Base-by-base conservation (phyloP, 1,284 basidiomycete species). In the Trametes sp. region DNA sequence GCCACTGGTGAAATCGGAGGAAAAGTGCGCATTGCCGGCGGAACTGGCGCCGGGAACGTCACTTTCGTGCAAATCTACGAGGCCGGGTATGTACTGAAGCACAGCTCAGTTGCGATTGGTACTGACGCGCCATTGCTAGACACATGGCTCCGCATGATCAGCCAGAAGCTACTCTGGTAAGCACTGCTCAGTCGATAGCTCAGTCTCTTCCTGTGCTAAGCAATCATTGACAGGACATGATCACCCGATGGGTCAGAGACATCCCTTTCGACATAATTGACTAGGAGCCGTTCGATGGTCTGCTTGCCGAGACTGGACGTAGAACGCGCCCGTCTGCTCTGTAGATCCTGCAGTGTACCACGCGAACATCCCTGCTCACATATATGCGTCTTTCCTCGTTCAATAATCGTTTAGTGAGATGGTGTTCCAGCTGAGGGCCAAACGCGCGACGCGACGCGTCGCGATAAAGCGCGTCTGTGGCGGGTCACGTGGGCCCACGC, bases 121-220 rank as follows among this genome's bases (percentile, higher is more conserved):
- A 44, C 29, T 24, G 46, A 31, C 21, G 70, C 66, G 70, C 38
- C 70, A 62, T 42, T 26, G n/a, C 5, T 65, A 92, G 92, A 33
- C 92, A 94, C 73, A 93, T 94, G 92, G 92, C 92, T 14, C 93
- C 93, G 5, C 88, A 84, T 70, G 92, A 96, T 76, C 92, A 95
- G 72, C 89, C 93, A 0, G 89, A 89, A 69, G 92, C 86, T 46
- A 87, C 93, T 55, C 77, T 84, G 66, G 77, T 78, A 57, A 54
- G 75, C 66, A 38, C 56, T 48, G 33, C 31, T 33, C 26, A 28
- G 49, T 48, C n/a, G n/a, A 19, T 38, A 16, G 6, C 16, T n/a
- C 31, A n/a, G 4, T 2, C 31, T 24, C 31, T 31, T 19, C 6
- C 23, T n/a, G 5, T 53, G 26, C 23, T 49, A 19, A 36, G 52